Conservation (phyloP, 306 rosid species). For the Abrus precatorius region DNA sequence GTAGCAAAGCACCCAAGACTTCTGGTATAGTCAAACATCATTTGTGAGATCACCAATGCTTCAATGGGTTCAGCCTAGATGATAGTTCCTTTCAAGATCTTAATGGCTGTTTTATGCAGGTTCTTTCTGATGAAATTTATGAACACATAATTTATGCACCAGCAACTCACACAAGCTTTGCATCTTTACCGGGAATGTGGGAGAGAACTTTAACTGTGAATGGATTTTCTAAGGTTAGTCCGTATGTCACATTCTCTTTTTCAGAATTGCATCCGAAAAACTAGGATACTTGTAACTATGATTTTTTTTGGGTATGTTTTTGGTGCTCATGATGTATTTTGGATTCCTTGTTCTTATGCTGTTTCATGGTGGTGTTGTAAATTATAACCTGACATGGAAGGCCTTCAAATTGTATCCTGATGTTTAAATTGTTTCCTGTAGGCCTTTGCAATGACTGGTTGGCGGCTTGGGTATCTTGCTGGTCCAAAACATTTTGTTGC, state of each 20-base stretch:
- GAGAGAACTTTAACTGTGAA: conserved; percentile 92
- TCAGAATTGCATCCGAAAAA: background rate
- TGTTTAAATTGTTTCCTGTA: conserved; percentile 49
- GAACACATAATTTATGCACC: conserved; percentile 97
- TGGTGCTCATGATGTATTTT: conserved; percentile 28
- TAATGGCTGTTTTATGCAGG: conserved; percentile 60
- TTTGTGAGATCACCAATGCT: conserved; percentile 17
- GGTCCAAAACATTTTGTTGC: conserved; percentile 92
- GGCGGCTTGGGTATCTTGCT: conserved; percentile 97
- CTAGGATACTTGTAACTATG: background rate
- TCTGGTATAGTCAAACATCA: conserved; percentile 67
- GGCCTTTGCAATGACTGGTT: conserved; percentile 99
- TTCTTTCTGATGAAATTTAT: conserved; percentile 87
- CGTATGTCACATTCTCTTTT: background rate
- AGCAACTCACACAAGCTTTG: conserved; percentile 94
- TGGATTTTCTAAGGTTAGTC: conserved; percentile 91
- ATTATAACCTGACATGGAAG: background rate
- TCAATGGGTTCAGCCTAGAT: conserved; percentile 21
- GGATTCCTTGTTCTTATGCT: conserved; percentile 7
- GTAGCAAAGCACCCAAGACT: conserved; percentile 97
- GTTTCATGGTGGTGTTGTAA: conserved; percentile 4
- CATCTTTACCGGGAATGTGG: conserved; percentile 98
- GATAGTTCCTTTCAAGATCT: conserved; percentile 39
- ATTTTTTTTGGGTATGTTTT: background rate
- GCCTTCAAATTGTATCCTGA: conserved; percentile 43